Percentiles rank a stretch among this genome's conserved stretches.
phyloP scores from a whole-genome alignment of 257 asterid species.

The Knoxia roxburghii region DNA sequence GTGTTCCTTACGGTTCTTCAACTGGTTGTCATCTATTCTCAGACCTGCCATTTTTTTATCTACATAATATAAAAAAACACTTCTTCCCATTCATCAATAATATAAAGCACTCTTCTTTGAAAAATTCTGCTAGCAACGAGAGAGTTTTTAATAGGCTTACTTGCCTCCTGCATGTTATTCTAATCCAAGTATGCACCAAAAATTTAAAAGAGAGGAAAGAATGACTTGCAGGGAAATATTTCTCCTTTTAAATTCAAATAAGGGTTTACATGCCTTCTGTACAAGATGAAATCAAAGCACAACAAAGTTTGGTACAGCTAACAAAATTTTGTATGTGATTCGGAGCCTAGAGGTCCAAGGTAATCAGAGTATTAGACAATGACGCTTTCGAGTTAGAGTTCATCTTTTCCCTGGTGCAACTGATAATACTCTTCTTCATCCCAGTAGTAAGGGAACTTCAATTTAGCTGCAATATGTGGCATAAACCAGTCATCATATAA shows the following conservation, averaged over 20 bases:
- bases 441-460: conserved; percentile 74
- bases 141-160: too few relatives aligned
- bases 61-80: too few relatives aligned
- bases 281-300: neutral
- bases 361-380: too few relatives aligned
- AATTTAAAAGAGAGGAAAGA: neutral
- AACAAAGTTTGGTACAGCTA: neutral
- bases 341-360: too few relatives aligned
- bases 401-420: conserved; percentile 46
- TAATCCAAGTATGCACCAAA: neutral
- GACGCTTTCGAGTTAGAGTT: conserved; percentile 42
- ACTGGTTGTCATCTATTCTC: neutral
- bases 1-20: neutral
- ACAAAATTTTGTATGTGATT: neutral
- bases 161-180: neutral
- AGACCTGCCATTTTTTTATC: too few relatives aligned
- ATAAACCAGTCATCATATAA: conserved; percentile 72
- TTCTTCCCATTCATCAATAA: too few relatives aligned
- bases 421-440: conserved; percentile 64
- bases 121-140: too few relatives aligned
- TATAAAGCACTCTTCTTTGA: too few relatives aligned
- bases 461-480: conserved; percentile 93
- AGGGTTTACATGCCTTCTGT: neutral
- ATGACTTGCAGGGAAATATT: neutral
- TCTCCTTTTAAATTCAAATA: neutral